These are phyloP conservation scores for Ganoderma boninense DNA, from an alignment of 1,284 basidiomycete genomes.

Conservation along the genomic window DNA sequence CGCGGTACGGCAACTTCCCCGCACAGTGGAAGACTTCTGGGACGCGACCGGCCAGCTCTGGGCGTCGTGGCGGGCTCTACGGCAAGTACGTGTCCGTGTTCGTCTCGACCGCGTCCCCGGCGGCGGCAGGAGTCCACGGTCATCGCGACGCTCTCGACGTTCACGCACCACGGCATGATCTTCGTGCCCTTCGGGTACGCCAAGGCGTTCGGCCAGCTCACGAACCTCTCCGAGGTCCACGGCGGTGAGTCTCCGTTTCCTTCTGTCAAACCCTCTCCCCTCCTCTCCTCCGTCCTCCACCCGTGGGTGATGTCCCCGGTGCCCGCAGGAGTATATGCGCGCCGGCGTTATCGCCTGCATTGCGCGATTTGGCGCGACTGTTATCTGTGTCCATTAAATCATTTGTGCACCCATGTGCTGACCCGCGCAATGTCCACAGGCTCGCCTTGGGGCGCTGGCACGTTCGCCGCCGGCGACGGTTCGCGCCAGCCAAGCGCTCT, in stretches of 20 bases:
- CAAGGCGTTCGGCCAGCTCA: conserved; percentile 61
- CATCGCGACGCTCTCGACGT: conserved; percentile 71
- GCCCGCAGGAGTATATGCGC: not conserved
- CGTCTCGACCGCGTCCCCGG: conserved; percentile 72
- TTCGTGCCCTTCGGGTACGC: conserved; percentile 86
- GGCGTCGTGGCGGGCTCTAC: conserved; percentile 71
- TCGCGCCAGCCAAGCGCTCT: conserved; percentile 66
- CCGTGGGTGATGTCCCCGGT: not conserved
- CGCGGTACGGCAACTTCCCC: conserved; percentile 78
- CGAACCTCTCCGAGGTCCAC: conserved; percentile 69
- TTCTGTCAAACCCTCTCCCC: not conserved
- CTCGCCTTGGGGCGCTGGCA: conserved; percentile 81
- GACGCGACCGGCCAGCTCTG: conserved; percentile 86
- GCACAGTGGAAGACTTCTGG: conserved; percentile 83
- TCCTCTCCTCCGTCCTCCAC: not conserved
- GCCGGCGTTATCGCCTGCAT: not conserved
- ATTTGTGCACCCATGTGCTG: not conserved
- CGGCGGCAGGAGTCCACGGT: conserved; percentile 80
- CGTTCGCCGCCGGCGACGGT: conserved; percentile 70
- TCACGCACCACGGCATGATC: conserved; percentile 83
- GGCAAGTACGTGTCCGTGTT: conserved; percentile 87
- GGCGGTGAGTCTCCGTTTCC: conserved; percentile 61
- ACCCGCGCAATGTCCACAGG: conserved; percentile 46
- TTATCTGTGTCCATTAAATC: not conserved
- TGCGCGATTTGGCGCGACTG: not conserved